Evolutionary conservation across 2,329 filamentous ascomycete species (phyloP), one percentile per base, ranked within the genome.

Genomic region (Aspergillus quadrilineatus): DNA sequence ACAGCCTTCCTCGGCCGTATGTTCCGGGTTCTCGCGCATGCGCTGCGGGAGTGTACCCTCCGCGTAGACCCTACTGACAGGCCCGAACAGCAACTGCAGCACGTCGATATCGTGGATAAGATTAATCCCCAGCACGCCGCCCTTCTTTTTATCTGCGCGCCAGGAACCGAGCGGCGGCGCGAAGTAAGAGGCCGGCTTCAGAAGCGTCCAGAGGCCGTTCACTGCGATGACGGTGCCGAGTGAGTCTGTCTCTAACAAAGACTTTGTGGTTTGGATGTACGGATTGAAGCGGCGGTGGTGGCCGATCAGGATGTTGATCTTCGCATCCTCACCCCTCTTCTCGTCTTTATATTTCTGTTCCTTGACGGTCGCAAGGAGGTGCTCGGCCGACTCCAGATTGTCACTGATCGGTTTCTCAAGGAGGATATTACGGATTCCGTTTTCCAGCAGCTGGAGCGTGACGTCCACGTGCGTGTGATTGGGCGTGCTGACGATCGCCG

Each of bases 281-380:
- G 79, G 79, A 62, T 86, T 85, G 71, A 86, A 86, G 2, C 83
- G 77, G 8, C 83, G 75, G 63, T 86, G 83, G 59, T 86, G 83
- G 6, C 82, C 83, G 1, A 83, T 80, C 0, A 85, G 70, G 0
- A 82, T 69, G n/a, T 77, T 76, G n/a, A 78, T 67, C 14, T 42
- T 42, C 1, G 67, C 63, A 0, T 69, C 60, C 6, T 26, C 6
- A 5, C 10, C 8, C 1, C 37, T 14, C 9, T 41, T n/a, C n/a
- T 17, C 39, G 10, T 43, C n/a, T 12, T 30, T 28, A 5, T 7
- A 34, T 4, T 59, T 56, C 5, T 62, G 56, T 1, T 65, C 60
- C 3, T 58, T 59, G n/a, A 60, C 49, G 2, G 65, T 62, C 5
- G 56, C 34, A 0, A 73, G 56, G 0, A 72, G 61, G 0, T 57